Conservation (phyloP, 345 rosid species). For the Zanthoxylum bungeanum region DNA sequence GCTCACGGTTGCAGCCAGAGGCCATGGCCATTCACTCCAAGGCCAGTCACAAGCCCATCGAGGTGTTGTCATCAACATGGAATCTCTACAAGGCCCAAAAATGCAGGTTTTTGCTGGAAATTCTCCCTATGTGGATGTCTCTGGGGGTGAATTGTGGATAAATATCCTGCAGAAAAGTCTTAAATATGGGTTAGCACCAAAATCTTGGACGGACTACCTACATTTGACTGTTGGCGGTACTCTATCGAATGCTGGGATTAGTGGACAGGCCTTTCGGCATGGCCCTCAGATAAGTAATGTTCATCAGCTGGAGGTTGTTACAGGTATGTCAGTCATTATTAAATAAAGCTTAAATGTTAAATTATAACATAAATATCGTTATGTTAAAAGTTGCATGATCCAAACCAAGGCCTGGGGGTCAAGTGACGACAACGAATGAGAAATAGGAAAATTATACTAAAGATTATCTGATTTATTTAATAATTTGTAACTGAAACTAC, state of each 20-base stretch:
- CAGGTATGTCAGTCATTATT: constrained; percentile 51
- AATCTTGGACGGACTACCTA: constrained; percentile 94
- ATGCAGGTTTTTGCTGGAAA: constrained; percentile 44
- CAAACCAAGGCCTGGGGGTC: constrained; percentile 9
- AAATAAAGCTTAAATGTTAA: no score
- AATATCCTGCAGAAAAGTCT: constrained; percentile 70
- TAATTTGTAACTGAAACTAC: constrained; percentile 6
- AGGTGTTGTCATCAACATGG: constrained; percentile 87
- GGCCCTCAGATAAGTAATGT: constrained; percentile 99
- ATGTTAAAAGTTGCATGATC: constrained; percentile 12
- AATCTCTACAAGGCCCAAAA: constrained; percentile 46
- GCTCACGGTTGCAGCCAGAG: constrained; percentile 86
- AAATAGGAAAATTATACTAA: background rate
- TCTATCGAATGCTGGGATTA: constrained; percentile 89
- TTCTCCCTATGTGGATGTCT: constrained; percentile 64
- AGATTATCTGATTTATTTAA: constrained; percentile 12
- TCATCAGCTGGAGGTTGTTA: constrained; percentile 82
- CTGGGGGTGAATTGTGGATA: constrained; percentile 92
- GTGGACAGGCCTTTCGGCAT: constrained; percentile 88
- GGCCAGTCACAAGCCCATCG: constrained; percentile 81
- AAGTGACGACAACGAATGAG: constrained; percentile 13
- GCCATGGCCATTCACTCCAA: constrained; percentile 82
- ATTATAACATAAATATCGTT: background rate
- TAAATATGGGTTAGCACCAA: constrained; percentile 81
- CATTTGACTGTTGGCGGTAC: constrained; percentile 95